A percentile compares a stretch with the other conserved stretches of the same genome.
Evolutionary conservation across 768 basidiomycete species (phyloP).

Genomic region (Lyophyllum decastes): DNA sequence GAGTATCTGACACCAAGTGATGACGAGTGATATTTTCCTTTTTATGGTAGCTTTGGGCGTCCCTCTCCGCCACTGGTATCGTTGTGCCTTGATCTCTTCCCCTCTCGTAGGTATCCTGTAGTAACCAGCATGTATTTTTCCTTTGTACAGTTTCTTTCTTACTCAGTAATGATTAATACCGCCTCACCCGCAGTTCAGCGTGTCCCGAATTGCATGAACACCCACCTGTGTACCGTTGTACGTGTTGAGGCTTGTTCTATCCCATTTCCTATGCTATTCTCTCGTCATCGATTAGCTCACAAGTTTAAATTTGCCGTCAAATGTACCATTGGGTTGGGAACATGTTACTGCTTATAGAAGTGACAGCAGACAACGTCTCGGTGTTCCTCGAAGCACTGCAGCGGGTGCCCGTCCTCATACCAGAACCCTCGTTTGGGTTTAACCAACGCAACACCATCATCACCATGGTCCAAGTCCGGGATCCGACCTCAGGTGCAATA

Average conservation of each 20-base stretch:
- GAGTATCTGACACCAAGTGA: slow-evolving; percentile 77
- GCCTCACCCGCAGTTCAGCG: not conserved
- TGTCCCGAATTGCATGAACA: slow-evolving; percentile 8
- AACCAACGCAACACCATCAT: not conserved
- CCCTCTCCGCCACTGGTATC: not conserved
- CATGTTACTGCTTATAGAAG: slow-evolving; percentile 7
- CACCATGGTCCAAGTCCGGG: slow-evolving; percentile 3
- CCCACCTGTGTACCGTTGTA: not conserved
- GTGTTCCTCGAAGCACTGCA: slow-evolving; percentile 10
- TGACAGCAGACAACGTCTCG: not conserved
- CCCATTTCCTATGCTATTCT: not conserved
- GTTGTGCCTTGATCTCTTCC: not conserved
- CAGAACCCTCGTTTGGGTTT: slow-evolving; percentile 1
- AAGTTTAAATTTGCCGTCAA: slow-evolving; percentile 1
- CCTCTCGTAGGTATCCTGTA: not conserved
- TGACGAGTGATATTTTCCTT: slow-evolving; percentile 48
- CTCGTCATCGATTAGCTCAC: slow-evolving; percentile 17
- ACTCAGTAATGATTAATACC: slow-evolving; percentile 6
- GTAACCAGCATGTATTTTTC: slow-evolving; percentile 9
- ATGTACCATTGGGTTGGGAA: slow-evolving; percentile 7
- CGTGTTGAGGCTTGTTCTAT: slow-evolving; percentile 2
- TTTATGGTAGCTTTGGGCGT: slow-evolving; percentile 1
- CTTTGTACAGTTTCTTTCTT: slow-evolving; percentile 9
- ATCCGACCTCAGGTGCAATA: not conserved
- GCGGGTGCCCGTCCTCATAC: not conserved